Evolutionary conservation across 148 eudicot species (phyloP).

Genomic region (Nepenthes mirabilis): DNA sequence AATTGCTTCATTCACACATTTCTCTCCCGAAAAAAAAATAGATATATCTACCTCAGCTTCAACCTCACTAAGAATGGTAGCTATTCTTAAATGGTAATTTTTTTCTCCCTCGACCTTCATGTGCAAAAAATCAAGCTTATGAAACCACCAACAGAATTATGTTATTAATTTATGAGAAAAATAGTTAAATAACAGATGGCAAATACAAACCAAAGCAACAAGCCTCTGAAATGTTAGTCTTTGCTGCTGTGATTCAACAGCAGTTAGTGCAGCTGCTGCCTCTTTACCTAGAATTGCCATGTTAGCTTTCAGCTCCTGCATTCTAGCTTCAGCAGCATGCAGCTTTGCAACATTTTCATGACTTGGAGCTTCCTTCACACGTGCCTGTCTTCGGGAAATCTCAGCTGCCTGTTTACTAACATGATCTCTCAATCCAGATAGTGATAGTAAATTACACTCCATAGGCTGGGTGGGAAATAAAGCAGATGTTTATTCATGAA

Average conservation of each 20-base stretch:
- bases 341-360: constrained; percentile 85
- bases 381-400: constrained; percentile 74
- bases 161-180: not conserved
- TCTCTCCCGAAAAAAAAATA: not conserved
- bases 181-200: not conserved
- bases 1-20: not conserved
- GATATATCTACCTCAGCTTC: constrained; percentile 29
- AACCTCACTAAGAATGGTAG: constrained; percentile 35
- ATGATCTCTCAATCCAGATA: constrained; percentile 6
- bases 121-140: not conserved
- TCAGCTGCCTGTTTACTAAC: constrained; percentile 79
- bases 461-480: not conserved
- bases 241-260: constrained; percentile 92
- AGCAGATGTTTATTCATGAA: not conserved
- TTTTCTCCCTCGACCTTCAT: constrained; percentile 42
- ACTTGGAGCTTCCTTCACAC: constrained; percentile 81
- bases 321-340: constrained; percentile 77
- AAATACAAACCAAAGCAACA: constrained; percentile 57
- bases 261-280: constrained; percentile 84
- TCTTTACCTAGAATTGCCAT: constrained; percentile 98
- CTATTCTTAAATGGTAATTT: constrained; percentile 35
- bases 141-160: no score
- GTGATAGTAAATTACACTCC: constrained; percentile 5
- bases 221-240: constrained; percentile 93
- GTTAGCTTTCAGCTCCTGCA: constrained; percentile 90